A percentile compares a stretch with the other conserved stretches of the same genome.
Evolutionary conservation across 164 flowering plant species (phyloP).

Genomic region (Stephania yunnanensis): DNA sequence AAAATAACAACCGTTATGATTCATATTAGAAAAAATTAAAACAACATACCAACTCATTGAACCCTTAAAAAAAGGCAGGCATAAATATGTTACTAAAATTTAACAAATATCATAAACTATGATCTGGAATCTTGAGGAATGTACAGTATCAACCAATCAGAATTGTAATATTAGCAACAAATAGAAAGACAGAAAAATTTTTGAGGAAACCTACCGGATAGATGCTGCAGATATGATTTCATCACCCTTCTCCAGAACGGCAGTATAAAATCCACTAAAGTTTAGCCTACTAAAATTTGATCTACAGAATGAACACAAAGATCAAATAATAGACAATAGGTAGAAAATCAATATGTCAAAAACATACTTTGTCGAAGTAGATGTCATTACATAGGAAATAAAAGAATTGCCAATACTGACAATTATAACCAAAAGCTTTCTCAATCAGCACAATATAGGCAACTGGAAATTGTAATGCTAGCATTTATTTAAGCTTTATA

Average conservation of each 20-base stretch:
- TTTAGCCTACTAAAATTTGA: slow-evolving; percentile 83
- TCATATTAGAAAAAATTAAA: not conserved
- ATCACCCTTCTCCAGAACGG: slow-evolving; percentile 82
- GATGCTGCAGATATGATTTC: slow-evolving; percentile 90
- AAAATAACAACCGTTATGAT: not conserved
- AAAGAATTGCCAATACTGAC: not conserved
- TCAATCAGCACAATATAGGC: too few relatives aligned
- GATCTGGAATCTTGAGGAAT: not conserved
- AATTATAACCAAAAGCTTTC: not conserved
- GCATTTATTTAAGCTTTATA: too few relatives aligned
- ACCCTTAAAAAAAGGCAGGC: not conserved
- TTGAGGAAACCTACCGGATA: slow-evolving; percentile 45
- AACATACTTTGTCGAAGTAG: not conserved
- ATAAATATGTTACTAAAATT: not conserved
- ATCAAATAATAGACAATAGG: not conserved
- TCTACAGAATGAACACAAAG: slow-evolving; percentile 30
- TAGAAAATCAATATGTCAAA: not conserved
- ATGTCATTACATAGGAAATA: not conserved
- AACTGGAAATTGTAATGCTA: too few relatives aligned
- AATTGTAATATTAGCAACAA: not conserved
- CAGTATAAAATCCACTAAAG: slow-evolving; percentile 76
- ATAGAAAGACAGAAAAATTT: not conserved
- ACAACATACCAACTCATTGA: not conserved
- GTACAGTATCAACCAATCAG: not conserved
- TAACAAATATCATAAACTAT: not conserved